These are phyloP conservation scores for Phytophthora colocasiae DNA, from an alignment of 352 stramenopile species.

Conservation along the genomic window DNA sequence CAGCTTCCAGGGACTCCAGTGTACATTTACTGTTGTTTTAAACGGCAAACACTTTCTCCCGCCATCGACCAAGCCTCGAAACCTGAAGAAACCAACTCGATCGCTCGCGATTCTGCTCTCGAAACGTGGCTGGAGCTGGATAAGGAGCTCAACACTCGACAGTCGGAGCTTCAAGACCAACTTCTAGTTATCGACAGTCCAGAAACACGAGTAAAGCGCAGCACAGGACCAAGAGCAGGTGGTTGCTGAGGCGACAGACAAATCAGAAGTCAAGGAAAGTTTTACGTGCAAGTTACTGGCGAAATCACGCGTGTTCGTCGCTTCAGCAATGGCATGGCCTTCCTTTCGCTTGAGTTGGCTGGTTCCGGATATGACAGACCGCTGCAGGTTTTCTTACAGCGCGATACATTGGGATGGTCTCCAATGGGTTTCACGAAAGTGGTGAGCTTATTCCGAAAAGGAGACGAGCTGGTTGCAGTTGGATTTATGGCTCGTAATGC, in stretches of 20 bases:
- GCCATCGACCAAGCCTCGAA: not conserved
- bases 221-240: slow-evolving; percentile 25
- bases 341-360: slow-evolving; percentile 45
- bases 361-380: slow-evolving; percentile 25
- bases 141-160: slow-evolving; percentile 14
- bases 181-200: slow-evolving; percentile 24
- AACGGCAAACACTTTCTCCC: slow-evolving; percentile 13
- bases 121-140: slow-evolving; percentile 26
- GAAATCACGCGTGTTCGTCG: slow-evolving; percentile 47
- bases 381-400: slow-evolving; percentile 50
- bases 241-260: slow-evolving; percentile 6
- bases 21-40: slow-evolving; percentile 53
- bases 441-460: slow-evolving; percentile 43
- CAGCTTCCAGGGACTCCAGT: slow-evolving; percentile 30
- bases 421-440: slow-evolving; percentile 33
- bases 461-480: slow-evolving; percentile 47
- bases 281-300: slow-evolving; percentile 46
- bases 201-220: slow-evolving; percentile 17
- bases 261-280: slow-evolving; percentile 6
- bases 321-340: slow-evolving; percentile 59
- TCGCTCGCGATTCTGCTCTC: slow-evolving; percentile 22
- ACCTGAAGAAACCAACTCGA: slow-evolving; percentile 1
- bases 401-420: slow-evolving; percentile 44
- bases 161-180: slow-evolving; percentile 10
- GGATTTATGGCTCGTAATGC: slow-evolving; percentile 48